Base-by-base conservation (phyloP, 192 early-diverging fungal species). In the Linnemannia exigua region DNA sequence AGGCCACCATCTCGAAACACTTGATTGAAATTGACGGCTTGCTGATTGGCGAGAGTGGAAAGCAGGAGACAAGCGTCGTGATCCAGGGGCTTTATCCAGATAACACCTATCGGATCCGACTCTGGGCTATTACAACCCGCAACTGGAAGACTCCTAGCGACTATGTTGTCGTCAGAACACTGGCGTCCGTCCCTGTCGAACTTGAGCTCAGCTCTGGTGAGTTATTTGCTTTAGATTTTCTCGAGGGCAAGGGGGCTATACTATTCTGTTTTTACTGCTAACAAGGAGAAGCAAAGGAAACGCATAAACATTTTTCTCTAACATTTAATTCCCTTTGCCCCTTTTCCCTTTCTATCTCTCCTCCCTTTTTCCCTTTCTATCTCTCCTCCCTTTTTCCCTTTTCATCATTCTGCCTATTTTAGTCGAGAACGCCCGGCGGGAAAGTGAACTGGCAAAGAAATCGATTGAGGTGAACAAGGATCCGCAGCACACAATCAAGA, bases 111-210 rank as follows among this genome's bases (percentile, higher is more conserved):
- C 50, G 84, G 51, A 86, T 86, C 33, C 69, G 84, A 44, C 78
- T 86, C 25, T 86, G 84, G 84, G 84, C 84, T 9, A 80, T 86
- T 63, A 86, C 84, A 1, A 80, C 84, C 28, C 84, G 84, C 25
- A 86, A 86, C 51, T 86, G 84, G 84, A 86, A 86, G 77, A 86
- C 78, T 0, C 84, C 84, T 12, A 86, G 84, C 37, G 84, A 86
- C 58, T 86, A 80, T 67, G 50, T 86, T 17, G 78, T 86, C 22
- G 84, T 86, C 2, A 74, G 84, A 28, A 86, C 84, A 31, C 73
- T 86, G 2, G 68, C 79, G 14, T 76, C 84, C 48, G 63, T 80
- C 22, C 84, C 84, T 66, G 68, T 86, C 3, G 84, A 80, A 52
- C 82, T 86, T 17, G 84, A 86, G 44, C 75, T 86, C 0, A 86